Conservation (phyloP, 1,139 yeast species). For the Yamadazyma atmosphaerica region DNA sequence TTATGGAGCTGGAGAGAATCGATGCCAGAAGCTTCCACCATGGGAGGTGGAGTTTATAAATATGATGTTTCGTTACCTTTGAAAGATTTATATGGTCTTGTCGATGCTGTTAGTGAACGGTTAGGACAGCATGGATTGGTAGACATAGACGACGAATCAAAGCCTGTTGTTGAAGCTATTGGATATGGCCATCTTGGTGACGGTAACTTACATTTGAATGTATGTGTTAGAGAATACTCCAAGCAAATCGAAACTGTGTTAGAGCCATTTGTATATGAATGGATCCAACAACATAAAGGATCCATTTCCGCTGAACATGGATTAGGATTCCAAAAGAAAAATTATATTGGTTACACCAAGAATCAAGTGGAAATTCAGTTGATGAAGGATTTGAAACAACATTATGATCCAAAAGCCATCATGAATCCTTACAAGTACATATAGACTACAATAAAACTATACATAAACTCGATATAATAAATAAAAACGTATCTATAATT, state of each 20-base stretch:
- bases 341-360: constrained; percentile 83
- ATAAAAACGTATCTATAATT: constrained; percentile 11
- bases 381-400: constrained; percentile 75
- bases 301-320: constrained; percentile 98
- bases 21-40: constrained; percentile 84
- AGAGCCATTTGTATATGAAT: constrained; percentile 93
- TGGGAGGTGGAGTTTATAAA: constrained; percentile 92
- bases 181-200: constrained; percentile 98
- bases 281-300: constrained; percentile 73
- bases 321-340: constrained; percentile 91
- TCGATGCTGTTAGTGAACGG: constrained; percentile 65
- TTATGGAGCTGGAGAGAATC: constrained; percentile 97
- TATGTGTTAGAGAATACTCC: constrained; percentile 80
- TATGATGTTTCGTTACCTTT: constrained; percentile 93
- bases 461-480: constrained; percentile 4
- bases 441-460: constrained; percentile 16
- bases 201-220: constrained; percentile 90
- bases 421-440: constrained; percentile 91
- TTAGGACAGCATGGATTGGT: constrained; percentile 58
- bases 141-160: constrained; percentile 61
- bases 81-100: constrained; percentile 73
- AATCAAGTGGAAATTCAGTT: constrained; percentile 63
- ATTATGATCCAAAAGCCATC: constrained; percentile 86
- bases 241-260: constrained; percentile 73
- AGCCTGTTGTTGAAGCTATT: constrained; percentile 82